Evolutionary conservation across 352 stramenopile genomes (phyloP).

Genomic region (Pythium dissotocum): DNA sequence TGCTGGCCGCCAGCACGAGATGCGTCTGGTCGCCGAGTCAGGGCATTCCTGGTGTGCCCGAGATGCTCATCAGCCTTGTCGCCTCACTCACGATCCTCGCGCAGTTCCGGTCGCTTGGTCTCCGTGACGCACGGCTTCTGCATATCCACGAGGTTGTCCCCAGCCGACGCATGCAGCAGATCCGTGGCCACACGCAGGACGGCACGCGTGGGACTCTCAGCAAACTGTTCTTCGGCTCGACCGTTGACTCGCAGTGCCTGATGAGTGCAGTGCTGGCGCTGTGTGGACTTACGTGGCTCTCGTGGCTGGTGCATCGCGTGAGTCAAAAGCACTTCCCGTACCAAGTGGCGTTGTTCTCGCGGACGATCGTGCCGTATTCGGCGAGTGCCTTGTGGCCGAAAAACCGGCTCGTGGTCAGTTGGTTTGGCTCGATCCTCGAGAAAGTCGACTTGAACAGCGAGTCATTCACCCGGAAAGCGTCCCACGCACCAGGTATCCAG

Average conservation of each 20-base stretch:
- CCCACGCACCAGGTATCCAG: neutral
- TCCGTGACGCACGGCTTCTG: neutral
- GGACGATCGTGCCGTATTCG: conserved; percentile 12
- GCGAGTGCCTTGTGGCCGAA: conserved; percentile 8
- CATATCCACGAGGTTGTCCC: conserved; percentile 4
- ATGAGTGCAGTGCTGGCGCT: conserved; percentile 4
- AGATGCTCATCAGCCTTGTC: conserved; percentile 40
- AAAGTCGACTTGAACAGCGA: neutral
- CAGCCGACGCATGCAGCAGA: neutral
- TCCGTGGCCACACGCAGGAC: neutral
- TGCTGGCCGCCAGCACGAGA: neutral
- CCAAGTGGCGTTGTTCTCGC: conserved; percentile 1
- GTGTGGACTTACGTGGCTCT: neutral
- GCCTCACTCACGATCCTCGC: conserved; percentile 36
- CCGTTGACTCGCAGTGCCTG: conserved; percentile 17
- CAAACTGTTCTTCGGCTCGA: conserved; percentile 14
- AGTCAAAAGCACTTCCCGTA: neutral
- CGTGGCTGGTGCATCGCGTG: conserved; percentile 3
- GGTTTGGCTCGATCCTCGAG: conserved; percentile 11
- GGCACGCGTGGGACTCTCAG: neutral
- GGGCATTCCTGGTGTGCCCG: conserved; percentile 33
- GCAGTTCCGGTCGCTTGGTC: conserved; percentile 23
- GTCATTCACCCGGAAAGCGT: neutral
- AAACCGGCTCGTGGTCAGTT: conserved; percentile 18
- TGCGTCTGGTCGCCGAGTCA: conserved; percentile 14